Base-by-base conservation (phyloP, 495 filamentous ascomycete species). In the Aspergillus hancockii region DNA sequence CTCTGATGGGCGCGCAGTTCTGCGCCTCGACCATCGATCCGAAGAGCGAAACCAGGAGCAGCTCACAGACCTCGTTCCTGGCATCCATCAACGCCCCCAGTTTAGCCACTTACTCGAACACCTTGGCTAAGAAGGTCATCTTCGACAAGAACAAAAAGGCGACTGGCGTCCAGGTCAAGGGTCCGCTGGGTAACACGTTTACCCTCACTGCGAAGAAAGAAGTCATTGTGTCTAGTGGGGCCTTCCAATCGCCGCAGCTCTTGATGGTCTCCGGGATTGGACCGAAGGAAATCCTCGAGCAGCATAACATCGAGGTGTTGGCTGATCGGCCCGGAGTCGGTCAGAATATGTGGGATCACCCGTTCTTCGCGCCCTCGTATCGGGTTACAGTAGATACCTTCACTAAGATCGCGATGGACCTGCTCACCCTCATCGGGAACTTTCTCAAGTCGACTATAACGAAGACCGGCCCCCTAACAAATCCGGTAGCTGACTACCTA, bases 21-120 rank as follows among this genome's bases (percentile, higher is more conserved):
- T 72, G 64, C 34, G 46, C 71, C 0, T 68, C 65, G 19, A 82
- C 79, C 3, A 77, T 81, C 30, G 46, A 67, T n/a, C 71, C 73
- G 0, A 46, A 43, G 0, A 63, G 59, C 18, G 62, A 75, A 57
- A 63, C 63, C n/a, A 67, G 79, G 43, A 71, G 71, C 54, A 78
- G 71, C 36, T 74, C 73, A 0, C 55, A 75, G 41, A 41, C 70
- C 1, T 71, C 72, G 5, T 78, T 73, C 57, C 58, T 81, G 0
- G 50, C 7, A 61, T 64, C 21, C 46, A 2, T 21, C 43, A 22
- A 16, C 3, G 38, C 43, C 1, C 43, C 56, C 21, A 43, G n/a
- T 41, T 46, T n/a, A 47, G 58, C 58, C 45, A 57, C 21, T 23
- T 53, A 47, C 8, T 23, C 43, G 9, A 21, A 23, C 2, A 47